These are phyloP conservation scores for Kluyveromyces dobzhanskii DNA, from an alignment of 805 yeast species.

Conservation along the genomic window DNA sequence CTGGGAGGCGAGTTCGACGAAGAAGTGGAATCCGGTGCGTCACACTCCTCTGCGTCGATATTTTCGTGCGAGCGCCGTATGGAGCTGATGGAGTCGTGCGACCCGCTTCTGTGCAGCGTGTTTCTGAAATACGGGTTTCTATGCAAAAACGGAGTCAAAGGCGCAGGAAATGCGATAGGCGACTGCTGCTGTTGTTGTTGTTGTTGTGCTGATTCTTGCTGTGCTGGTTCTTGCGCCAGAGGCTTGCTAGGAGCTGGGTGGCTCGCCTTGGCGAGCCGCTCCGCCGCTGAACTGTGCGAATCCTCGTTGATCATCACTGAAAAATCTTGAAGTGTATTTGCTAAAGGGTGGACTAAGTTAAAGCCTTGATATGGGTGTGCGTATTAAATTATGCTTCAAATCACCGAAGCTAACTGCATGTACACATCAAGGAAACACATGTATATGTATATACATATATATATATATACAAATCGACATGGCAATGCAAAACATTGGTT, in stretches of 20 bases:
- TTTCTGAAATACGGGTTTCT: neutral
- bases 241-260: neutral
- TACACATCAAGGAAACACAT: too few relatives aligned
- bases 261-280: neutral
- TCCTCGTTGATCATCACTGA: constrained; percentile 7
- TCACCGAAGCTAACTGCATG: too few relatives aligned
- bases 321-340: too few relatives aligned
- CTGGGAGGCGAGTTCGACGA: constrained; percentile 5
- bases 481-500: too few relatives aligned
- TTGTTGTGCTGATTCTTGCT: neutral
- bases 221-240: neutral
- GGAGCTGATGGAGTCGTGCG: constrained; percentile 1
- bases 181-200: neutral
- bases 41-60: neutral
- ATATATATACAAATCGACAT: too few relatives aligned
- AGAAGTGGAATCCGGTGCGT: neutral
- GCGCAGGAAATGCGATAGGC: constrained; percentile 2
- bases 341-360: too few relatives aligned
- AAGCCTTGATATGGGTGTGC: too few relatives aligned
- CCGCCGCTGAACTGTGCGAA: constrained; percentile 1
- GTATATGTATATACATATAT: too few relatives aligned
- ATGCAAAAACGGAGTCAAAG: constrained; percentile 2
- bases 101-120: constrained; percentile 1
- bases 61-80: neutral
- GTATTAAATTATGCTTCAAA: too few relatives aligned